Evolutionary conservation across 352 stramenopile species (phyloP).

Genomic region (Phytopythium aichiense): DNA sequence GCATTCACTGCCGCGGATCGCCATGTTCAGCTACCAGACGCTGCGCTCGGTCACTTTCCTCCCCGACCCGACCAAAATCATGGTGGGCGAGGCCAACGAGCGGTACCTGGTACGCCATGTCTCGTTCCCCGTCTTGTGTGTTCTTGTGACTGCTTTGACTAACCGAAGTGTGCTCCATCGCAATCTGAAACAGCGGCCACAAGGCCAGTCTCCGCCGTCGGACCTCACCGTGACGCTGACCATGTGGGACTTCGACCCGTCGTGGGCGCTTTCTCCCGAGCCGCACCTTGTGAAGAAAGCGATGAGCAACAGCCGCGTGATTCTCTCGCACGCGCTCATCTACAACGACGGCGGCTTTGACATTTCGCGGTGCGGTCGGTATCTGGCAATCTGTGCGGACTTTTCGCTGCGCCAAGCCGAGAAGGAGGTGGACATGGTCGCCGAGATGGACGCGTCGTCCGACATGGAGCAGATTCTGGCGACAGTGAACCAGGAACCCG

Average conservation of each 20-base stretch:
- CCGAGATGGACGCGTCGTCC: slow-evolving; percentile 62
- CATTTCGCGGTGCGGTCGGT: slow-evolving; percentile 92
- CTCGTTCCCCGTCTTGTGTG: background rate
- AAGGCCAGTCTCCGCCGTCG: slow-evolving; percentile 69
- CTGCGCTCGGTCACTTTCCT: slow-evolving; percentile 94
- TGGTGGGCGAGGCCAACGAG: slow-evolving; percentile 93
- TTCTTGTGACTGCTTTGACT: background rate
- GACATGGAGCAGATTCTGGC: slow-evolving; percentile 76
- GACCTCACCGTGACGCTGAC: slow-evolving; percentile 92
- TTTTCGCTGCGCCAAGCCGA: slow-evolving; percentile 90
- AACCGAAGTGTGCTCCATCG: background rate
- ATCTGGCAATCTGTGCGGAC: slow-evolving; percentile 94
- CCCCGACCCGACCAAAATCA: slow-evolving; percentile 87
- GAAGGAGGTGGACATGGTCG: slow-evolving; percentile 78
- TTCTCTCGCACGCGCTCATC: slow-evolving; percentile 91
- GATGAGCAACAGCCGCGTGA: slow-evolving; percentile 79
- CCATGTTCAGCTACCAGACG: slow-evolving; percentile 88
- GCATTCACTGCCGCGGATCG: slow-evolving; percentile 79
- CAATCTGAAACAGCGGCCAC: slow-evolving; percentile 39
- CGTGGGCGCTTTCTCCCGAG: slow-evolving; percentile 70
- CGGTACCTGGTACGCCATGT: slow-evolving; percentile 62
- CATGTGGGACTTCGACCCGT: slow-evolving; percentile 93
- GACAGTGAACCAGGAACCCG: slow-evolving; percentile 52
- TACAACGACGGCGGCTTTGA: slow-evolving; percentile 99
- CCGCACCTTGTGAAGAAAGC: slow-evolving; percentile 72